Base-by-base conservation (phyloP, 1,284 basidiomycete species). In the Rhodotorula sp. region DNA sequence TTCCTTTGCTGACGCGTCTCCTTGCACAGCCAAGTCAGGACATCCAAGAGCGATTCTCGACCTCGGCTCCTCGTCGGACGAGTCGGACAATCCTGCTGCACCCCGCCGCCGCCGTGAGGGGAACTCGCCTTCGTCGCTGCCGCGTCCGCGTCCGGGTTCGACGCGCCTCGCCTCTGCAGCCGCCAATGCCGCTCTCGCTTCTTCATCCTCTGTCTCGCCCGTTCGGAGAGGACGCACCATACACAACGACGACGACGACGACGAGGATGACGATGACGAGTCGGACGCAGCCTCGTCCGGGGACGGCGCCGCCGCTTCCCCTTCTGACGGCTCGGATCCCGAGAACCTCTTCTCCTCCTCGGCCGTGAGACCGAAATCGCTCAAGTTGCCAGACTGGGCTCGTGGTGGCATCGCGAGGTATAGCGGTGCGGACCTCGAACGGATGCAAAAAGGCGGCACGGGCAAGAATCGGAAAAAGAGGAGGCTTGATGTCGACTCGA, bases 11-110 rank as follows among this genome's bases (percentile, higher is more conserved):
- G 44, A 63, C 62, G 3, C 62, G 42, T 6, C n/a, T 51, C 37
- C 33, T 33, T 44, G 6, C 48, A n/a, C 30, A 6, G n/a, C n/a
- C 12, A 49, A 8, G 12, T 17, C 51, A 42, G 44, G n/a, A 15
- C 6, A n/a, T n/a, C n/a, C 44, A 12, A 37, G 6, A 26, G 46
- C 29, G 20, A 29, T 6, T 6, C 26, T 17, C n/a, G 26, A 46
- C 26, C 1, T 63, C 26, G 56, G 10, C 29, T 62, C 44, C 7
- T 66, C 64, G 4, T 69, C 67, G 10, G 70, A 72, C 49, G 70
- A 72, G 51, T 56, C 64, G 29, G 67, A 72, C 45, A 62, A 67
- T 42, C 37, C 37, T 42, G 37, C 37, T 42, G 37, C 37, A 42
- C 37, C 10, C 37, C 37, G 37, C 10, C 37, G 37, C 37, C 37